Evolutionary conservation across 108 stramenopile genomes (phyloP), one percentile per base, ranked within the genome.

Genomic region (Cyclostephanos invisitatus): DNA sequence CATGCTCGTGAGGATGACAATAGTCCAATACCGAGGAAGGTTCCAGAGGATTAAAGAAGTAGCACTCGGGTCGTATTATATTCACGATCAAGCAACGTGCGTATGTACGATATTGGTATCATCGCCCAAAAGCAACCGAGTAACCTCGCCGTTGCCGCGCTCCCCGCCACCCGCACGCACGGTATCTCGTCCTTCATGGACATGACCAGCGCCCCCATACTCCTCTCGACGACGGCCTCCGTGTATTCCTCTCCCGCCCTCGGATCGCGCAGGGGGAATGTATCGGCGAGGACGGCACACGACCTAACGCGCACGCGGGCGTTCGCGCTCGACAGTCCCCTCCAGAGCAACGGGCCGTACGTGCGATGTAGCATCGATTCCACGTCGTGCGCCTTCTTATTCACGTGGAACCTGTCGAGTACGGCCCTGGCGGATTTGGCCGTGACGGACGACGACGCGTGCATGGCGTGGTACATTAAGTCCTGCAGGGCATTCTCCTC

Each of bases 221-320:
- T 89, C 70, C 90, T 93, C 36, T 84, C 40, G n/a, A 98, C 70
- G 22, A 71, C 64, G 36, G 70, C 61, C 35, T 91, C 91, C 35
- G 76, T 81, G 37, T 81, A 75, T 9, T 62, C 78, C 18, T 78
- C 64, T 18, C 81, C 73, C 49, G 64, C 68, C 14, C 42, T 29
- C 10, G 94, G 87, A 71, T 97, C 88, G n/a, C 89, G 91, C 28
- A 99, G 76, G 6, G 98, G 98, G 84, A 98, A 99, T 24, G 94
- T 94, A 50, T 92, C 88, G 7, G 82, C 89, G 38, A 98, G 80
- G 1, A 98, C 77, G 0, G 42, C 50, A 5, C 86, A 58, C 17
- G 96, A 93, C 67, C 94, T 88, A 28, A 88, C 63, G 14, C 97
- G 78, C 0, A 97, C 97, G n/a, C 67, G 48, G n/a, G 96, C 81